Evolutionary conservation across 306 rosid species (phyloP).

Genomic region (Lupinus albus): DNA sequence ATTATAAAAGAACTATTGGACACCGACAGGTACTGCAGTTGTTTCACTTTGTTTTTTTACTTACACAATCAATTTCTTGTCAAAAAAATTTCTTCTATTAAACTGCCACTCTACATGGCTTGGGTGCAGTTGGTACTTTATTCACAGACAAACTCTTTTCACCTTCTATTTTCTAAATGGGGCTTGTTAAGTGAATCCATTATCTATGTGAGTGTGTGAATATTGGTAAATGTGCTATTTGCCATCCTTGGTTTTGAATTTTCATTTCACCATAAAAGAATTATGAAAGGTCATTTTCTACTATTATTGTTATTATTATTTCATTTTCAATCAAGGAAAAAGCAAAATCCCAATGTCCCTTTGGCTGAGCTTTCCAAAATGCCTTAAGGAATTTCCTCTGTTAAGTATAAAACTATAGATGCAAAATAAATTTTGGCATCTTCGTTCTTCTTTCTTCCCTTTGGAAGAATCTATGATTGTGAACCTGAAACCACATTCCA

Average conservation of each 20-base stretch:
- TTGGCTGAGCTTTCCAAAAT: background rate
- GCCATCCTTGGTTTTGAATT: slow-evolving; percentile 2
- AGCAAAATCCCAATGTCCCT: background rate
- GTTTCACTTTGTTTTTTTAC: slow-evolving; percentile 5
- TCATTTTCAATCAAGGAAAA: background rate
- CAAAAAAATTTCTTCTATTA: background rate
- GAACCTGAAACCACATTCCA: background rate
- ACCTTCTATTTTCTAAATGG: background rate
- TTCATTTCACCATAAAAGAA: background rate
- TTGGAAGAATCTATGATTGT: background rate
- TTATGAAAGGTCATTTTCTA: slow-evolving; percentile 1
- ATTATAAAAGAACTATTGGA: slow-evolving; percentile 83
- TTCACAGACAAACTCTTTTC: background rate
- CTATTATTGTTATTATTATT: background rate
- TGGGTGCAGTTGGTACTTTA: slow-evolving; percentile 7
- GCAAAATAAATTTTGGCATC: slow-evolving; percentile 4
- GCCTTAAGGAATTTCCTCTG: background rate
- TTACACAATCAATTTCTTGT: slow-evolving; percentile 23
- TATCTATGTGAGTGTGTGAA: slow-evolving; percentile 15
- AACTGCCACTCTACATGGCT: slow-evolving; percentile 15
- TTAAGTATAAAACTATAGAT: background rate
- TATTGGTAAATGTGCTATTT: slow-evolving; percentile 1
- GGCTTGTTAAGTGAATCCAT: slow-evolving; percentile 14
- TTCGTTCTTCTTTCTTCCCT: background rate
- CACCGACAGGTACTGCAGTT: slow-evolving; percentile 76